Evolutionary conservation across 768 basidiomycete genomes (phyloP), one percentile per base, ranked within the genome.

Genomic region (Lentinula detonsa): DNA sequence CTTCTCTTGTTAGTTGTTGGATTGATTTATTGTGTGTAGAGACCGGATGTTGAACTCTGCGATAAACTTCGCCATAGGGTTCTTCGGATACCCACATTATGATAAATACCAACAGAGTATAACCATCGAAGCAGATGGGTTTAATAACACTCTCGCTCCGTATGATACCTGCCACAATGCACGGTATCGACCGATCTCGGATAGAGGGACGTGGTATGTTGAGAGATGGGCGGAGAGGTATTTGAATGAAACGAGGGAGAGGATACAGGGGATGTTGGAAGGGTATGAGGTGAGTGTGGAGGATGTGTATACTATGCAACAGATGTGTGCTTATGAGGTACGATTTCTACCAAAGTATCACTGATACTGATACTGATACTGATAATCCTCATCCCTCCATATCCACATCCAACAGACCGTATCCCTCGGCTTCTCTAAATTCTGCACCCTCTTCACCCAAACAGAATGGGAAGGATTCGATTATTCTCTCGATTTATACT

Each of bases 391-490:
- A n/a, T 13, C 55, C 50, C 11, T 11, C n/a, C 28, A 21, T 51
- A 46, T 45, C 6, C 5, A 6, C 8, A 18, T 39, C 46, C 4
- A 18, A 11, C 58, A 91, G 90, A 95, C 95, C 16, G 95, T 96
- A 49, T 90, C 93, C 0, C 79, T 96, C 10, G 94, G 93, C 8
- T 95, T 93, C 69, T 94, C 92, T 15, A 88, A 86, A 64, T 98
- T 95, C 74, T 98, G 94, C 64, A 85, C 87, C 59, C 76, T 97
- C 2, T 98, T 98, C 73, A 93, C 92, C 0, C 81, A 88, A 66
- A 86, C 91, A 48, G 95, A 97, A 72, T 98, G 94, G 95, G 87
- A 91, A 69, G 93, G 93, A 0, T 96, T 94, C 70, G 83, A 92
- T 70, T 96, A 97, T 63, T 80, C 88, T 84, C 74, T 89, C 63